Base-by-base conservation (phyloP, 495 filamentous ascomycete species). In the Tuber indicum region DNA sequence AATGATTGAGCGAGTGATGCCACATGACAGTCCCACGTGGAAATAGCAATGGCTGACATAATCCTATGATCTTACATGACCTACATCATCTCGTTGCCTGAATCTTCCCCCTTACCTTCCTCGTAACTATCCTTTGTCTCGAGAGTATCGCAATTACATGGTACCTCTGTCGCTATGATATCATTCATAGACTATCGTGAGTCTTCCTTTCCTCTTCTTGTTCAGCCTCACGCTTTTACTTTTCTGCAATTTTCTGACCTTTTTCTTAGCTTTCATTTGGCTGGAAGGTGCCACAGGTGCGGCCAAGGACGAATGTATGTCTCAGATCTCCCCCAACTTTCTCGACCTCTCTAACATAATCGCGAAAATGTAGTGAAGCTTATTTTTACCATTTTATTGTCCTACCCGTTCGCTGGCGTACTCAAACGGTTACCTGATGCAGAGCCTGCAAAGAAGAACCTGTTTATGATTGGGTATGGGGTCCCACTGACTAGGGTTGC, bases 341-440 rank as follows among this genome's bases (percentile, higher is more conserved):
- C 14, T 62, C 14, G n/a, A 62, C 26, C 8, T 17, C 58, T 17
- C 58, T 72, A 78, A 80, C 39, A 62, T 32, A 14, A 4, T 62
- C 3, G 3, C 41, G 45, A 41, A 71, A 77, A 52, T 70, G 75
- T 76, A 98, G 95, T 99, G 74, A 99, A 99, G 83, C 91, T 98
- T 83, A 91, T 97, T 80, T 90, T 90, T 84, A 93, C 93, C 23
- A 95, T 99, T 84, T 88, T 98, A 66, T 84, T 98, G 43, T 98
- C 96, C 45, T 99, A 97, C 84, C 96, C 96, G 17, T 88, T 99
- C 73, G 93, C 95, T 70, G 96, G 87, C 58, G 82, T 97, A 73
- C 88, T 99, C 21, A 99, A 99, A 85, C 89, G 96, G 66, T 89
- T 99, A 49, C 96, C 96, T 45, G 96, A 99, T 85, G 82, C 87